Evolutionary conservation across 1,284 basidiomycete species (phyloP), one percentile per base, ranked within the genome.

Genomic region (Cryptococcus floricola): DNA sequence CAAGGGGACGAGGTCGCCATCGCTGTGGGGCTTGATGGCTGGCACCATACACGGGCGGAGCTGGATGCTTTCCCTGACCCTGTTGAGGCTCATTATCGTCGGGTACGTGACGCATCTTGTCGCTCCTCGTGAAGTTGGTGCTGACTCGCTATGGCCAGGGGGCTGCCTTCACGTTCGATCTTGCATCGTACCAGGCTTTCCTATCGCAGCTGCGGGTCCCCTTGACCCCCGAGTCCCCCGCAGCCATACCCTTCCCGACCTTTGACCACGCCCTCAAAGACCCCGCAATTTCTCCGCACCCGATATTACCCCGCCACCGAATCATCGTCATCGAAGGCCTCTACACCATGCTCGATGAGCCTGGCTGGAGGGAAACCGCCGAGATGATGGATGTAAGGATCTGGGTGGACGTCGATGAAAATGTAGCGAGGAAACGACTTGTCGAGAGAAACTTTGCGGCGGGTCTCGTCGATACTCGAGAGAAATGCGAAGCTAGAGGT

Each of bases 291-390:
- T 75, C 78, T 4, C 76, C 73, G 5, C 72, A 87, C 13, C 69
- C 77, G 0, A 82, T 97, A 27, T 67, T 77, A 27, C 82, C 86
- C 0, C 61, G 77, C 34, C 85, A 93, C 66, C 83, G 87, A 4
- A 81, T 95, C 52, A 81, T 95, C 52, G 73, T 94, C 56, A 82
- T 94, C 57, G 90, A 95, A 75, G 91, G 92, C 0, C 77, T 95
- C 9, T 93, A 95, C 73, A 83, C 85, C 5, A 83, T 90, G 58
- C 81, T 92, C 19, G 81, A 85, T 38, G 78, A 84, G 18, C 78
- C 82, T 0, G 86, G 87, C 0, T 97, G 94, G 94, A 70, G 70
- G 1, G 80, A 82, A 16, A 88, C 86, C 1, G 84, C 85, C 0
- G 73, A 77, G 25, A 68, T 83, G 60, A 80, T 94, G 57, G 88